A percentile compares a stretch with the other conserved stretches of the same genome.
These are phyloP conservation scores for Malus hybrid DNA, from an alignment of 331 rosid genomes.

Conservation along the genomic window DNA sequence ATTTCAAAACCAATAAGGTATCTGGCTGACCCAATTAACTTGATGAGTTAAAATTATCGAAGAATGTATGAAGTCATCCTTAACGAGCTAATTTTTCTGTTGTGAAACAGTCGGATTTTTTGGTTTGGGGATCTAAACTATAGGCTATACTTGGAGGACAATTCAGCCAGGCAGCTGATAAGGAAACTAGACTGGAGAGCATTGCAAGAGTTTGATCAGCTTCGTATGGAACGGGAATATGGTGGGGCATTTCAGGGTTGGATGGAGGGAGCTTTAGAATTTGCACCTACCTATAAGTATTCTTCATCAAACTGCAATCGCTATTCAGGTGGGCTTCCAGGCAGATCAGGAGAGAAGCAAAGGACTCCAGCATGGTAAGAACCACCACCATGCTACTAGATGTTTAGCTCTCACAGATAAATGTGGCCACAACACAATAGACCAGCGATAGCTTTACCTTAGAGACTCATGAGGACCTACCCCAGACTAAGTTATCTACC, in stretches of 20 bases:
- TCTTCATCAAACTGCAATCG: slow-evolving; percentile 48
- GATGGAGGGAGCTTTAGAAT: slow-evolving; percentile 84
- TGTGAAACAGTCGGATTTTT: slow-evolving; percentile 70
- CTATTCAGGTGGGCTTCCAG: slow-evolving; percentile 69
- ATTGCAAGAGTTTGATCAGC: slow-evolving; percentile 81
- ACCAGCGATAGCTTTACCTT: background rate
- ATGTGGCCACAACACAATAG: background rate
- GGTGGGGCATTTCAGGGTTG: slow-evolving; percentile 86
- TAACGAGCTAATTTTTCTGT: background rate
- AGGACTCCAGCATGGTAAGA: slow-evolving; percentile 92
- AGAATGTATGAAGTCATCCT: background rate
- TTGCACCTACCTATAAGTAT: slow-evolving; percentile 89
- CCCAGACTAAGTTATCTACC: background rate
- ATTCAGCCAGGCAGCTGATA: slow-evolving; percentile 59
- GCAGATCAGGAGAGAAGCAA: slow-evolving; percentile 75
- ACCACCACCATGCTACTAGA: background rate
- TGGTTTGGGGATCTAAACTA: slow-evolving; percentile 99
- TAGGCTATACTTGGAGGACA: slow-evolving; percentile 79
- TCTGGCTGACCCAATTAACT: background rate
- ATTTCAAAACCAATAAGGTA: background rate
- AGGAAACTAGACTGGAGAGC: slow-evolving; percentile 73
- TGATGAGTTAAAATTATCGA: background rate
- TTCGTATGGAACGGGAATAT: slow-evolving; percentile 56
- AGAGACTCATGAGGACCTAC: background rate
- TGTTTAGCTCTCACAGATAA: background rate